These are phyloP conservation scores for Xerocomellus chrysenteron DNA, from an alignment of 768 basidiomycete genomes.

Conservation along the genomic window DNA sequence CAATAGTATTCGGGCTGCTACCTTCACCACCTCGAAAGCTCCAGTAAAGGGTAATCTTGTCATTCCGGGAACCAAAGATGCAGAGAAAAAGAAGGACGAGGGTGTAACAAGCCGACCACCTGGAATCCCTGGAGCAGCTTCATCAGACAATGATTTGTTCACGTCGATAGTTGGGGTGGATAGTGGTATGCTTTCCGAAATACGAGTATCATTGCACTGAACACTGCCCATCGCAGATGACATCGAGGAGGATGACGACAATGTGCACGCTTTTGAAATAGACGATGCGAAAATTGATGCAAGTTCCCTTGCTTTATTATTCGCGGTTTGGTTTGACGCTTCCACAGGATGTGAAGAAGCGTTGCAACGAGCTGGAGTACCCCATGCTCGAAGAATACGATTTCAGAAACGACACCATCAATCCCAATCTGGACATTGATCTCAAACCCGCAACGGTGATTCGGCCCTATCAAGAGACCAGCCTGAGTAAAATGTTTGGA, in stretches of 20 bases:
- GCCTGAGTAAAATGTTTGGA: constrained; percentile 99
- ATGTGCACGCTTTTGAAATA: constrained; percentile 96
- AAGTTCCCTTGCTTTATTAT: constrained; percentile 20
- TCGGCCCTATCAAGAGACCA: constrained; percentile 97
- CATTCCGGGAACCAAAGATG: constrained; percentile 83
- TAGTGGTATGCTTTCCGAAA: constrained; percentile 51
- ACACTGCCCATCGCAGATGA: constrained; percentile 60
- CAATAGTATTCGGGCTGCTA: constrained; percentile 71
- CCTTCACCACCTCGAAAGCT: constrained; percentile 78
- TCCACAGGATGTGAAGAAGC: constrained; percentile 85
- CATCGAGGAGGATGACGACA: constrained; percentile 96
- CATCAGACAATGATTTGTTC: constrained; percentile 76
- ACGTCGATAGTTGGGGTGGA: constrained; percentile 97
- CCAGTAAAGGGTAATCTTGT: constrained; percentile 80
- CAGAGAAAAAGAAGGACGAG: constrained; percentile 69
- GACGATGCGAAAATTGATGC: constrained; percentile 93
- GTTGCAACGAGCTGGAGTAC: constrained; percentile 95
- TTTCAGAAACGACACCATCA: constrained; percentile 94
- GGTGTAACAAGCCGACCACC: constrained; percentile 34
- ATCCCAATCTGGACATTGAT: constrained; percentile 97
- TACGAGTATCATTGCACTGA: neutral
- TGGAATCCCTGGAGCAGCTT: constrained; percentile 26
- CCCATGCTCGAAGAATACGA: constrained; percentile 99
- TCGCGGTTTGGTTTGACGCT: constrained; percentile 7
- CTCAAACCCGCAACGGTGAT: constrained; percentile 97